These are phyloP conservation scores for Thelonectria discophora DNA, from an alignment of 2,329 filamentous ascomycete species.

Conservation along the genomic window DNA sequence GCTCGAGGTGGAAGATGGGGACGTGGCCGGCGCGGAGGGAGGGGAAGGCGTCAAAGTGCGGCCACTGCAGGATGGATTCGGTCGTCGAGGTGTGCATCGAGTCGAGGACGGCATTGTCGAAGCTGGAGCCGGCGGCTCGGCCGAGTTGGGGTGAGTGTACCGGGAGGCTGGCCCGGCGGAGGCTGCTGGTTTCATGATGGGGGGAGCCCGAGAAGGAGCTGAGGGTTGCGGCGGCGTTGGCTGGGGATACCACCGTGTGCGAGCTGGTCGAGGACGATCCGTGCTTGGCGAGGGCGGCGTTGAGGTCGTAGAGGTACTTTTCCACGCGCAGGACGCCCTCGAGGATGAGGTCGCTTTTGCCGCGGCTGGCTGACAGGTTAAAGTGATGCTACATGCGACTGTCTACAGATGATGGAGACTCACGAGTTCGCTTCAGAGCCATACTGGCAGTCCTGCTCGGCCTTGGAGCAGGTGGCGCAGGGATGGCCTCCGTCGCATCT, in stretches of 20 bases:
- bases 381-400: neutral
- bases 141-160: slow-evolving; percentile 38
- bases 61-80: slow-evolving; percentile 61
- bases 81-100: slow-evolving; percentile 61
- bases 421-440: slow-evolving; percentile 56
- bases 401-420: slow-evolving; percentile 26
- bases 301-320: slow-evolving; percentile 55
- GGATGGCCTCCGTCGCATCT: slow-evolving; percentile 60
- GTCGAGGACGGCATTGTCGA: slow-evolving; percentile 59
- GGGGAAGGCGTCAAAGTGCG: slow-evolving; percentile 57
- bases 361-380: slow-evolving; percentile 47
- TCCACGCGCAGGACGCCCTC: slow-evolving; percentile 60
- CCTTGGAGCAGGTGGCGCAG: slow-evolving; percentile 51
- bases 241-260: slow-evolving; percentile 31
- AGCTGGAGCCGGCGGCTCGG: slow-evolving; percentile 38
- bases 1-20: slow-evolving; percentile 59
- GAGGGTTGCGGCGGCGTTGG: slow-evolving; percentile 5
- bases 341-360: slow-evolving; percentile 61
- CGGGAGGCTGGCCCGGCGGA: slow-evolving; percentile 36
- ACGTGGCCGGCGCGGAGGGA: slow-evolving; percentile 53
- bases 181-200: slow-evolving; percentile 27
- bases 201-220: slow-evolving; percentile 40
- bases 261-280: neutral
- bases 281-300: slow-evolving; percentile 49
- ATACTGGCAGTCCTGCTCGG: slow-evolving; percentile 52